Evolutionary conservation across 306 rosid species (phyloP).

Genomic region (Medicago arabica): DNA sequence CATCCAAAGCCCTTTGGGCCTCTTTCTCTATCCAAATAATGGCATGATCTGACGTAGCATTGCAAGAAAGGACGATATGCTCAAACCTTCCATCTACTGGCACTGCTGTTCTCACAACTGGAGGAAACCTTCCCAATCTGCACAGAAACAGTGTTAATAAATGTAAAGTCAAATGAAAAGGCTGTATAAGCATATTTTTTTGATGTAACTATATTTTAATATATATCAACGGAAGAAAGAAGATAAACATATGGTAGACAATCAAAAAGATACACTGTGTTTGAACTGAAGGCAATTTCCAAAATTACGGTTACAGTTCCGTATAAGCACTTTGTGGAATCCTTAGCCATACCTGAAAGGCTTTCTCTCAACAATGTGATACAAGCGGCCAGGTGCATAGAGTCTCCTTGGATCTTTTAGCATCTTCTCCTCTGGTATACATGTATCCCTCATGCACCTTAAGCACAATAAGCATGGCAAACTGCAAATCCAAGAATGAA

Average conservation of each 20-base stretch:
- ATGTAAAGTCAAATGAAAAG: slow-evolving; percentile 28
- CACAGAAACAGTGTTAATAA: slow-evolving; percentile 24
- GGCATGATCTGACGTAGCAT: slow-evolving; percentile 95
- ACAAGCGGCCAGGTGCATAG: slow-evolving; percentile 96
- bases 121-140: slow-evolving; percentile 90
- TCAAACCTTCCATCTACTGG: slow-evolving; percentile 99
- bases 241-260: background rate
- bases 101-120: slow-evolving; percentile 90
- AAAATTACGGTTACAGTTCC: slow-evolving; percentile 1
- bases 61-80: slow-evolving; percentile 92
- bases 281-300: background rate
- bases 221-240: background rate
- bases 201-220: background rate
- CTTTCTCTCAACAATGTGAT: slow-evolving; percentile 94
- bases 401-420: slow-evolving; percentile 97
- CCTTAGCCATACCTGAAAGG: slow-evolving; percentile 68
- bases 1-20: slow-evolving; percentile 78
- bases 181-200: background rate
- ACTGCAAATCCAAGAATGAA: slow-evolving; percentile 52
- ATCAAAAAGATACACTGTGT: background rate
- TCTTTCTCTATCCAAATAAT: slow-evolving; percentile 95
- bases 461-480: slow-evolving; percentile 92
- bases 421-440: slow-evolving; percentile 83
- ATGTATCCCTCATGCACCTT: slow-evolving; percentile 86
- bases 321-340: slow-evolving; percentile 29